Base-by-base conservation (phyloP, 2,329 filamentous ascomycete species). In the Stachybotrys elegans region DNA sequence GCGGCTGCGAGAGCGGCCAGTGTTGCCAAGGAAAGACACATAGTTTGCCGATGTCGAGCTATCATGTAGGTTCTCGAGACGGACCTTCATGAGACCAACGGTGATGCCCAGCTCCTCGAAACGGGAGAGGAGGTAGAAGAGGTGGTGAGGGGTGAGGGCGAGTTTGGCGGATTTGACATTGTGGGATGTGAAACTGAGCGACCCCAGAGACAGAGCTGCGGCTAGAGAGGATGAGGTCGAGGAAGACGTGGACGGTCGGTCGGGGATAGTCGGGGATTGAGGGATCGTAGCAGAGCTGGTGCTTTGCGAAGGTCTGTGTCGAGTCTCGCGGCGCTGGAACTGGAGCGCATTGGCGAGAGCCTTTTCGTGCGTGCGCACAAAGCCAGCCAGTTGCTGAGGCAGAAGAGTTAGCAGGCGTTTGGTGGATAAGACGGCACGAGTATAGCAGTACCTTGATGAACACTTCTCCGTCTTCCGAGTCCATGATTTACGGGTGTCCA, bases 281-380 rank as follows among this genome's bases (percentile, higher is more conserved):
- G 74, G 73, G 43, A 72, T 70, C 42, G 75, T 67, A 44, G 79
- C 71, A 22, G 79, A 74, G 47, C 78, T 79, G 41, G 81, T 75
- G 59, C 79, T 84, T 56, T 83, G 79, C 12, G 84, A 83, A 44
- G 80, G 69, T 53, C 78, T 79, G 81, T 91, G 82, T 57, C 84
- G 85, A 50, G 79, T 72, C 58, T 88, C 84, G 57, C 88, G 82
- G 64, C 85, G 84, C 44, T 65, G 64, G 56, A 94, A 77, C 66
- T 96, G 92, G 50, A 96, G 75, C 57, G 92, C 92, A 72, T 97
- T 97, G 62, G 93, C 93, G 51, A 98, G 80, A 29, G 91, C 92
- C 71, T 95, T 95, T 70, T 98, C 93, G 73, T 98, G 90, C 44
- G 90, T 95, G 51, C 91, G 89, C 69, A 98, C 90, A 69, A 95